Percentiles rank a stretch among this genome's conserved stretches.
phyloP scores from a whole-genome alignment of 352 stramenopile species.

The Phytophthora litchii region DNA sequence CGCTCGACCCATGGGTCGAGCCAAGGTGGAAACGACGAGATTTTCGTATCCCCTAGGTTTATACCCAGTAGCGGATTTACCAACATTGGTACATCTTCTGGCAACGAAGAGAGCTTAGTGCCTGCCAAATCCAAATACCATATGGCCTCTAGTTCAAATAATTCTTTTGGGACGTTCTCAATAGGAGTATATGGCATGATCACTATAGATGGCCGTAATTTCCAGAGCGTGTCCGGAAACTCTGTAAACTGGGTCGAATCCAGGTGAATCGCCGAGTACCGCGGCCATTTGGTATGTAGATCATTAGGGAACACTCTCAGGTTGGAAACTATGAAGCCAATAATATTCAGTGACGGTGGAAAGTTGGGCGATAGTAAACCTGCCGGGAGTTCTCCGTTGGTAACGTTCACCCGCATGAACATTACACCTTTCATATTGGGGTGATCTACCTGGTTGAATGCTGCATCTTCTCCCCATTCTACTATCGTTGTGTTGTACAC shows the following conservation, averaged over 20 bases:
- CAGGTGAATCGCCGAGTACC: slow-evolving; percentile 27
- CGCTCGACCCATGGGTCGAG: slow-evolving; percentile 28
- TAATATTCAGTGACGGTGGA: slow-evolving; percentile 21
- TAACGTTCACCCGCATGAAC: slow-evolving; percentile 31
- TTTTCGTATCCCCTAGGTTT: slow-evolving; percentile 28
- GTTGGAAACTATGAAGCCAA: slow-evolving; percentile 38
- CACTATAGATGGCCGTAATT: slow-evolving; percentile 19
- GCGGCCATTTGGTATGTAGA: slow-evolving; percentile 38
- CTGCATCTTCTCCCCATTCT: slow-evolving; percentile 28
- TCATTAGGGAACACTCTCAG: slow-evolving; percentile 28
- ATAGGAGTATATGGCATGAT: slow-evolving; percentile 31
- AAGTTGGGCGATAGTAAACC: slow-evolving; percentile 30
- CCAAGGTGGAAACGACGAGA: slow-evolving; percentile 35
- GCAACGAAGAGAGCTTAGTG: slow-evolving; percentile 25
- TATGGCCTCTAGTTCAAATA: slow-evolving; percentile 33
- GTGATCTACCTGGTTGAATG: slow-evolving; percentile 18
- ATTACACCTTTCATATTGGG: slow-evolving; percentile 14
- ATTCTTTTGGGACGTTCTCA: slow-evolving; percentile 21
- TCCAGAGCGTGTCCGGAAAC: slow-evolving; percentile 29
- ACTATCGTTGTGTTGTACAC: slow-evolving; percentile 41
- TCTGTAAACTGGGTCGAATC: slow-evolving; percentile 29
- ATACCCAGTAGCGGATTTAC: slow-evolving; percentile 27
- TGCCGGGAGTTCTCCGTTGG: slow-evolving; percentile 27
- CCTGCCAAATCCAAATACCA: slow-evolving; percentile 33
- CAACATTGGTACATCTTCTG: slow-evolving; percentile 18